Evolutionary conservation across 164 flowering plant species (phyloP).

Genomic region (Nelumbo lutea): DNA sequence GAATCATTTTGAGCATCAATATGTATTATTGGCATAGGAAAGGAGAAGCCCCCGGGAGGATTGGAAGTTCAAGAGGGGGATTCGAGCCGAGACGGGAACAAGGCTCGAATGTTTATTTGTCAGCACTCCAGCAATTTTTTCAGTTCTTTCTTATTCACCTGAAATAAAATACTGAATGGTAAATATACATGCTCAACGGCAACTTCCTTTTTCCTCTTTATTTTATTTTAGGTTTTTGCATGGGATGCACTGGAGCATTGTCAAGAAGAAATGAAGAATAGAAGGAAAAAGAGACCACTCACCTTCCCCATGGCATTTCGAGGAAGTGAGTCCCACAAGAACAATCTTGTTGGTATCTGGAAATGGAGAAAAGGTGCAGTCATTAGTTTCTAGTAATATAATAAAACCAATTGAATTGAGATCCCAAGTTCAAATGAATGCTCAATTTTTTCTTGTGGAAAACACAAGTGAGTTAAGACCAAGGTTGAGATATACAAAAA

Average conservation of each 20-base stretch:
- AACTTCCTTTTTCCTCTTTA: too few relatives aligned
- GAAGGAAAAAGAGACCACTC: conserved; percentile 3
- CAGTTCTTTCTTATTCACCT: conserved; percentile 65
- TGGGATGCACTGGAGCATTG: too few relatives aligned
- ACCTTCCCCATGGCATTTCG: conserved; percentile 99
- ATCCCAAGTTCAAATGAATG: background rate
- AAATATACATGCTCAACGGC: background rate
- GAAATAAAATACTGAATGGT: conserved; percentile 11
- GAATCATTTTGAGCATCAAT: too few relatives aligned
- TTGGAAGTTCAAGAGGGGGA: too few relatives aligned
- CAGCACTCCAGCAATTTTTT: conserved; percentile 19
- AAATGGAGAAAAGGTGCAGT: background rate
- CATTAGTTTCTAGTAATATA: background rate
- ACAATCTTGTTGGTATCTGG: conserved; percentile 75
- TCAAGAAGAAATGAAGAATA: background rate
- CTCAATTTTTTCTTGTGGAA: background rate
- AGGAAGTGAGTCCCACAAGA: conserved; percentile 78
- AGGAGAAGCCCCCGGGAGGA: too few relatives aligned
- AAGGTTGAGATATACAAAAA: background rate
- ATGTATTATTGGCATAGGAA: too few relatives aligned
- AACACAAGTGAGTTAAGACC: background rate
- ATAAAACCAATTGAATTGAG: background rate
- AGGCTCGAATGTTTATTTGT: background rate
- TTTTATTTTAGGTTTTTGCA: background rate
- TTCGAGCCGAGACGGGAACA: background rate